Base-by-base conservation (phyloP, 192 early-diverging fungal genomes). In the Oehlia diaphana region DNA sequence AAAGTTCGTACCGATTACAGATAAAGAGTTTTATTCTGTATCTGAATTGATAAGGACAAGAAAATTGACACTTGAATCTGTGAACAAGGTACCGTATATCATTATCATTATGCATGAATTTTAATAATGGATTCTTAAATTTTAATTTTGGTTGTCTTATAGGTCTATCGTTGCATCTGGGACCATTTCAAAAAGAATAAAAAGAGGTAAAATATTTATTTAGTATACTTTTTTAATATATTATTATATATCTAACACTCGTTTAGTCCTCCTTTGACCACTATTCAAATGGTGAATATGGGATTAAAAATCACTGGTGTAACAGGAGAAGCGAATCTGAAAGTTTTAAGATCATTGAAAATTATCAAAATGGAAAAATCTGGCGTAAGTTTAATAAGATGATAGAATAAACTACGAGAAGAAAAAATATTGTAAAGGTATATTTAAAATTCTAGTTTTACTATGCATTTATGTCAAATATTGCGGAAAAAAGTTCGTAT, bases 361-460 rank as follows among this genome's bases (percentile, higher is more conserved):
- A 71, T 42, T 71, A 71, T 42, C 3, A 71, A 21, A 71, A 13
- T 71, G 39, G 69, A 71, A 39, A 37, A 71, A 71, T 42, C 69
- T 14, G 69, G 28, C n/a, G 44, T 47, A 12, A 58, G 50, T 58
- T 47, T 47, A 47, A 12, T 47, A 47, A 47, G 10, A 47, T 47
- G 44, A 47, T 8, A 42, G 39, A 47, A 47, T 47, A 47, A 12
- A 12, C 10, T 1, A 47, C 44, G 35, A 37, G 35, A 42, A 42
- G 39, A 8, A 42, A 42, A 42, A 42, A 42, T 42, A 42, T 42
- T 42, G 7, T 42, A 42, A 8, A 42, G 39, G 39, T 42, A 42
- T 7, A 47, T 47, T 47, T 2, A 47, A 47, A 12, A 47, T 47
- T 47, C 44, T 47, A 47, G 12, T 12, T 47, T 13, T 47, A 12